phyloP scores from a whole-genome alignment of 306 rosid genomes.

The Trichosanthes truncata region DNA sequence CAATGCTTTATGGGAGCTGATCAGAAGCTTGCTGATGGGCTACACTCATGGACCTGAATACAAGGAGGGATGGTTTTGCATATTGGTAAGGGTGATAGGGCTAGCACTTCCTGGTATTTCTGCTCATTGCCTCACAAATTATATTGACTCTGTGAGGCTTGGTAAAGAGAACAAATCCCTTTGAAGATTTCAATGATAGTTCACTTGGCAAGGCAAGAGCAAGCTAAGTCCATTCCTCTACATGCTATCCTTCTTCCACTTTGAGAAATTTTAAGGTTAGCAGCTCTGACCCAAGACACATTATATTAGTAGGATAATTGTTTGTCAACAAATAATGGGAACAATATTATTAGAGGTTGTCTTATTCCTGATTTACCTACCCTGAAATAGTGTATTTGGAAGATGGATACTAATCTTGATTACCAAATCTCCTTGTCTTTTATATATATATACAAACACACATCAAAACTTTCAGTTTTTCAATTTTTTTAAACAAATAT shows the following conservation, averaged over 20 bases:
- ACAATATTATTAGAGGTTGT: not conserved
- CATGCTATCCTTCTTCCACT: not conserved
- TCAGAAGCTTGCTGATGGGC: slow-evolving; percentile 47
- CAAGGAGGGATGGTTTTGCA: slow-evolving; percentile 55
- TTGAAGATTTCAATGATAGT: not conserved
- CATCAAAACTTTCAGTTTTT: not conserved
- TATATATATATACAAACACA: not conserved
- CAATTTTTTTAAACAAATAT: not conserved
- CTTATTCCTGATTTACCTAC: not conserved
- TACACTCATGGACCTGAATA: slow-evolving; percentile 49
- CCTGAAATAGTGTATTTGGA: not conserved
- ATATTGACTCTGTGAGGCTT: slow-evolving; percentile 52
- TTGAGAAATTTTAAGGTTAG: not conserved
- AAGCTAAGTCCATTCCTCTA: not conserved
- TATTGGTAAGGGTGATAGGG: slow-evolving; percentile 37
- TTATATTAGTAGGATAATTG: not conserved
- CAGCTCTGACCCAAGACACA: not conserved
- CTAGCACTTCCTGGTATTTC: slow-evolving; percentile 56
- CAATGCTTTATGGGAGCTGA: slow-evolving; percentile 67
- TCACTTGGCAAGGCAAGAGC: not conserved
- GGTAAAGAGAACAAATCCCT: slow-evolving; percentile 23
- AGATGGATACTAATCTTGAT: not conserved
- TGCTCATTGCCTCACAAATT: slow-evolving; percentile 52
- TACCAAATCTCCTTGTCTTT: not conserved
- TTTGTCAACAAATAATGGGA: not conserved